Base-by-base conservation (phyloP, 129 eudicot species). In the Flaveria sonorensis region DNA sequence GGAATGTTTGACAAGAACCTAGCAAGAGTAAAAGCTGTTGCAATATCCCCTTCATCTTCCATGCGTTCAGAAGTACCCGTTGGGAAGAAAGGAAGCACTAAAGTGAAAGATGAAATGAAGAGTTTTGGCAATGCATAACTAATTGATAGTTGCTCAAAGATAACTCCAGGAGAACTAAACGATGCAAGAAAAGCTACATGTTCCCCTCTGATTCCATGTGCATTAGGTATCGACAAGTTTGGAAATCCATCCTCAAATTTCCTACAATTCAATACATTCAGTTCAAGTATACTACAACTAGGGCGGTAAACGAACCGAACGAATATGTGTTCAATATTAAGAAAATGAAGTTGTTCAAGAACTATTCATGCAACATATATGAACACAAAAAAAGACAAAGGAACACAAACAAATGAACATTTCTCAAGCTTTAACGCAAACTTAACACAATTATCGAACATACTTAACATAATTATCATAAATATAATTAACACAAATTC, bases 41-140 rank as follows among this genome's bases (percentile, higher is more conserved):
- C 99, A 52, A 94, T 86, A 83, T 94, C 99, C 32, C 99, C 99
- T 85, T 94, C 99, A 23, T 91, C 99, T 79, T 94, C 99, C 97
- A 94, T 94, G 14, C 99, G 90, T 64, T 94, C 99, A 61, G 92
- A 94, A 50, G 99, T 94, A 36, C 97, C 99, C 2, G 99, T 94
- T 1, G 99, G 99, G 76, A 94, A 94, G 84, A 94, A 94, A 5
- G 99, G 99, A 75, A 94, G 97, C 68, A 94, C 96, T 51, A 94
- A 93, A 4, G 99, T 94, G 87, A 94, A 91, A 10, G 99, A 94
- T 28, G 97, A 86, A 75, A 88, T 92, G 74, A 94, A 94, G 68
- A 94, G 88, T 82, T 91, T 94, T 18, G 99, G 99, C 59, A 94
- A 81, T 14, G 97, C 97, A 78, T 94, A 94, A 61, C 93, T 94